Evolutionary conservation across 495 filamentous ascomycete genomes (phyloP).

Genomic region (Talaromyces ruber): DNA sequence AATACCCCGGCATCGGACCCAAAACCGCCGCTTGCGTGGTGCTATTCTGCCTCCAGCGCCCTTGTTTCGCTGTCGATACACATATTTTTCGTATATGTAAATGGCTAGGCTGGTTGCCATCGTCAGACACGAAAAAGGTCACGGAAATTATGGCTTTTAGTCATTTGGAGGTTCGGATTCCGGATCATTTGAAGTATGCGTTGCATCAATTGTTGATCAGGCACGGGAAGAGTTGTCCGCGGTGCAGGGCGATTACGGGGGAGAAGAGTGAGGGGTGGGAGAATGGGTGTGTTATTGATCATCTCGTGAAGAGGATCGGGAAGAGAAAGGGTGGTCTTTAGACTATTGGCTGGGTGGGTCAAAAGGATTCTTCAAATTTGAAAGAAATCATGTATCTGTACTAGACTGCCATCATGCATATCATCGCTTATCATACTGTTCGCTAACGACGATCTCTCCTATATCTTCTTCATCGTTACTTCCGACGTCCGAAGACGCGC

Average conservation of each 20-base stretch:
- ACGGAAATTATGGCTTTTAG: slow-evolving; percentile 63
- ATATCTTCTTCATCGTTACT: neutral
- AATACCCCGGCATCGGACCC: slow-evolving; percentile 77
- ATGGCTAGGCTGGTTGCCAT: slow-evolving; percentile 79
- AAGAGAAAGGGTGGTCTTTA: slow-evolving; percentile 21
- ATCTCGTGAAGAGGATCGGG: slow-evolving; percentile 37
- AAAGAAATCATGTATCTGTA: neutral
- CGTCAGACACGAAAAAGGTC: slow-evolving; percentile 27
- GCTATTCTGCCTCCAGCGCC: slow-evolving; percentile 68
- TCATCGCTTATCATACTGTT: neutral
- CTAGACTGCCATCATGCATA: neutral
- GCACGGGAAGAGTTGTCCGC: slow-evolving; percentile 73
- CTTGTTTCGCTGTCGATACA: slow-evolving; percentile 80
- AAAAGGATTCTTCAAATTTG: neutral
- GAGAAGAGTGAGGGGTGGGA: slow-evolving; percentile 36
- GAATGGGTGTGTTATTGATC: slow-evolving; percentile 42
- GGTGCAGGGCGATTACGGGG: slow-evolving; percentile 57
- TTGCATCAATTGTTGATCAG: slow-evolving; percentile 82
- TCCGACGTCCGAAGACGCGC: neutral
- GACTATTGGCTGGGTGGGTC: neutral
- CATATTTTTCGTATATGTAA: slow-evolving; percentile 74
- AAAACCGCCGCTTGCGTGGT: slow-evolving; percentile 87
- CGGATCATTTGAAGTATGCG: slow-evolving; percentile 79
- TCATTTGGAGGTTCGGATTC: slow-evolving; percentile 75
- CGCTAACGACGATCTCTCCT: neutral